Percentiles rank a stretch among this genome's conserved stretches.
These are phyloP conservation scores for Penicillium coffeae DNA, from an alignment of 495 filamentous ascomycete species.

Conservation along the genomic window DNA sequence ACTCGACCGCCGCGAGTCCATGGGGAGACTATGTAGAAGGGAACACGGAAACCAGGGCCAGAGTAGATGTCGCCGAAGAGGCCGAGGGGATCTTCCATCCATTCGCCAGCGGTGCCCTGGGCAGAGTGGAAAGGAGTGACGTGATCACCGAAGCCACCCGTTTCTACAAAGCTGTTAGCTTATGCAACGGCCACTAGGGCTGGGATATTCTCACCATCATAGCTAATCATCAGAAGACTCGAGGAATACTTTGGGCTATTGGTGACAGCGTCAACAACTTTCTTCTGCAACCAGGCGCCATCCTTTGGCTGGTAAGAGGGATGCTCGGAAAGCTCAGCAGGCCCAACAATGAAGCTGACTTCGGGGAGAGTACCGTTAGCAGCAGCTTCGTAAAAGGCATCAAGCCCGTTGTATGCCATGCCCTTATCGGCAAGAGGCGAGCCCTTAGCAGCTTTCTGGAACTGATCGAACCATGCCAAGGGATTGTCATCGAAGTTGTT, in stretches of 20 bases:
- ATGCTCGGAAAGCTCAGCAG: constrained; percentile 50
- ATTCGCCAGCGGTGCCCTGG: constrained; percentile 47
- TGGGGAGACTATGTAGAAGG: constrained; percentile 54
- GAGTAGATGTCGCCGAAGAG: constrained; percentile 45
- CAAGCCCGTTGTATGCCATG: constrained; percentile 40
- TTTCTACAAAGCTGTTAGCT: constrained; percentile 29
- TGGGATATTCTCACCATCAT: constrained; percentile 32
- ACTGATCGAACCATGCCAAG: constrained; percentile 52
- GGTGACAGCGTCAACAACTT: constrained; percentile 49
- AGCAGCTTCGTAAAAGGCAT: constrained; percentile 48
- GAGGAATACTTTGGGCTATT: constrained; percentile 46
- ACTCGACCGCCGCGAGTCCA: constrained; percentile 54
- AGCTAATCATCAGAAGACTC: constrained; percentile 51
- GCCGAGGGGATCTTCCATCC: constrained; percentile 51
- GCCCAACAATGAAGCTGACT: constrained; percentile 52
- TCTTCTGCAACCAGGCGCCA: constrained; percentile 54
- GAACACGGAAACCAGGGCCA: constrained; percentile 50
- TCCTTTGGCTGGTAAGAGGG: constrained; percentile 51
- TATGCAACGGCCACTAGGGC: not conserved
- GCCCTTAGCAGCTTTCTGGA: constrained; percentile 36
- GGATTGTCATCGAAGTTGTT: constrained; percentile 57
- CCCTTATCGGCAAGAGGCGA: constrained; percentile 43
- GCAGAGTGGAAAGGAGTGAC: constrained; percentile 53
- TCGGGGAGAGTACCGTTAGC: constrained; percentile 51
- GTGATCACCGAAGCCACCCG: constrained; percentile 54